Evolutionary conservation across 2,329 filamentous ascomycete genomes (phyloP).

Genomic region (Pseudogymnoascus sp.): DNA sequence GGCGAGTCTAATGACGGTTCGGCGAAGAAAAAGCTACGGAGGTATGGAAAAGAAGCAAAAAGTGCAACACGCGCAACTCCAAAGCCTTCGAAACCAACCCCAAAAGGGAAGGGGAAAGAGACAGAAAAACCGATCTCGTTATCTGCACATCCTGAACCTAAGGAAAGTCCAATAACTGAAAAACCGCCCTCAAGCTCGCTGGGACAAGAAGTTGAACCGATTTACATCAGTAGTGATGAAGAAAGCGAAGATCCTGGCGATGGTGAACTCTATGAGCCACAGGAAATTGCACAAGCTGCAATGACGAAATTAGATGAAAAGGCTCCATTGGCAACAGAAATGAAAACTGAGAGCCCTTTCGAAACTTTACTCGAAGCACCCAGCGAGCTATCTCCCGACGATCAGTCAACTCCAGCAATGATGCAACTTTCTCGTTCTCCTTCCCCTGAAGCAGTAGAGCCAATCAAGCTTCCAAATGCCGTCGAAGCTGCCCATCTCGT

Average conservation of each 20-base stretch:
- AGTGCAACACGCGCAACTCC: not conserved
- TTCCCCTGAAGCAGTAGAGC: not conserved
- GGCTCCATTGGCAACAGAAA: not conserved
- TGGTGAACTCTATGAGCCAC: not conserved
- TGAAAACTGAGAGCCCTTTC: not conserved
- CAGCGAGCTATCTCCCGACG: not conserved
- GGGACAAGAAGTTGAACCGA: not conserved
- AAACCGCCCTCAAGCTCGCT: not conserved
- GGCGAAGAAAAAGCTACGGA: not conserved
- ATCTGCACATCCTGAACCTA: not conserved
- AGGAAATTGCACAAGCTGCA: not conserved
- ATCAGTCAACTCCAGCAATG: not conserved
- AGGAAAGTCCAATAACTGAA: not conserved
- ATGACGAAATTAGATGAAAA: not conserved
- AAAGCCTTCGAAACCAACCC: not conserved
- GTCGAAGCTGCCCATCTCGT: conserved; percentile 1
- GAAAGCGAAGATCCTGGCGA: not conserved
- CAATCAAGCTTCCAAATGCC: not conserved
- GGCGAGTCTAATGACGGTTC: too few relatives aligned
- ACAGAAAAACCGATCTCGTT: too few relatives aligned
- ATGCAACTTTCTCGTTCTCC: not conserved
- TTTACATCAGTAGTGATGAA: not conserved
- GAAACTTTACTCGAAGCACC: not conserved
- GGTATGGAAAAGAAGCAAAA: not conserved
- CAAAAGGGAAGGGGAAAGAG: not conserved